Evolutionary conservation across 169 alveolate genomes (phyloP).

Genomic region (Cryptosporidium parvum): DNA sequence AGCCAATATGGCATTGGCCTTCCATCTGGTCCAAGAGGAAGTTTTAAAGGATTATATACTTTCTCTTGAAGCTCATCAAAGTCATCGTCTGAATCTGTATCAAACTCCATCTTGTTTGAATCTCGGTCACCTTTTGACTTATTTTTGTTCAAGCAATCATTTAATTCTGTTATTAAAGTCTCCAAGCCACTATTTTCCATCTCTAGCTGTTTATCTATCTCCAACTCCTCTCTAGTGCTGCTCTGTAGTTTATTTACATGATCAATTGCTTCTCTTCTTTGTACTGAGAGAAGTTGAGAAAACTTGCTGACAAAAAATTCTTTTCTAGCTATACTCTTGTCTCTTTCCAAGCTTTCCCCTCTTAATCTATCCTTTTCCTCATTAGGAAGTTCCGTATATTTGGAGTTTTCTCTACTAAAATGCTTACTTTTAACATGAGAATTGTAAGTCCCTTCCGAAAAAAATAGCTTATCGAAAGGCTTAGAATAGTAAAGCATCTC

Average conservation of each 20-base stretch:
- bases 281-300: slow-evolving; percentile 86
- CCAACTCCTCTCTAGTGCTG: slow-evolving; percentile 83
- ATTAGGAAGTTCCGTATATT: slow-evolving; percentile 83
- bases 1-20: slow-evolving; percentile 99
- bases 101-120: slow-evolving; percentile 46
- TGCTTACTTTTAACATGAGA: slow-evolving; percentile 80
- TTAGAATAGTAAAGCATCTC: slow-evolving; percentile 82
- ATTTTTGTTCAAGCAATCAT: neutral
- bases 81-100: slow-evolving; percentile 78
- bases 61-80: slow-evolving; percentile 91
- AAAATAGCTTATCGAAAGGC: slow-evolving; percentile 85
- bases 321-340: slow-evolving; percentile 85
- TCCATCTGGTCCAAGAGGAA: slow-evolving; percentile 99
- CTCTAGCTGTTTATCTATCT: slow-evolving; percentile 79
- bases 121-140: slow-evolving; percentile 37
- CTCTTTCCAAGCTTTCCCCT: slow-evolving; percentile 83
- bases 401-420: slow-evolving; percentile 83
- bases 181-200: slow-evolving; percentile 74
- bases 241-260: slow-evolving; percentile 90
- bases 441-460: slow-evolving; percentile 75
- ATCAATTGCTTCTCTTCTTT: slow-evolving; percentile 88
- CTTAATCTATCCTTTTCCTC: slow-evolving; percentile 83
- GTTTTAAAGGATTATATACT: slow-evolving; percentile 96
- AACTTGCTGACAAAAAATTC: slow-evolving; percentile 87
- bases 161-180: slow-evolving; percentile 23